Base-by-base conservation (phyloP, 108 stramenopile species). In the Aurantiochytrium sp. region DNA sequence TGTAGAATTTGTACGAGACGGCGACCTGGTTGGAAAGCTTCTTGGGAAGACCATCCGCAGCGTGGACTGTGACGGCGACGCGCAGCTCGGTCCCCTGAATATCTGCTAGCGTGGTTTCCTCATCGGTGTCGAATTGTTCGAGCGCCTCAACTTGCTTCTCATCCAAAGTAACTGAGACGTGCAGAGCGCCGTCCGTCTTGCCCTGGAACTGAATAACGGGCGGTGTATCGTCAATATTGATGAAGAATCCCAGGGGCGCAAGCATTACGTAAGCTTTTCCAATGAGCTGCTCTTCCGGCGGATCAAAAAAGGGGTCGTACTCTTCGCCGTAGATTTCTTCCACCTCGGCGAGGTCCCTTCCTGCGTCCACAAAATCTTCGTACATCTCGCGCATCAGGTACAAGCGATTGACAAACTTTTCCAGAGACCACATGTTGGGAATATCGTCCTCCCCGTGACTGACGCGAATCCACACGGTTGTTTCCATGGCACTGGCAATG, bases 351-450 rank as follows among this genome's bases (percentile, higher is more conserved):
- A 91, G 4, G 44, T 87, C 51, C 5, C 88, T 18, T 5, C 45
- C 88, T 18, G 45, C 53, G 53, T 72, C 69, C 49, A 72, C 49
- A 51, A 88, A 91, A 44, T 59, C 59, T 59, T 91, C 88, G 73
- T 91, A 91, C 88, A 91, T 89, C 60, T 91, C 90, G 2, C 90
- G 72, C 90, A 91, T 91, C 51, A 89, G 71, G 60, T 91, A 91
- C 47, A 91, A 72, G 4, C 90, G 71, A 25, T 91, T 76, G 6
- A 89, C 57, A 58, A 91, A 91, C 72, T 88, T 76, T 4, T 90
- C 90, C 35, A 87, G 28, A 6, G 16, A 43, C 91, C 83, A 89
- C 87, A 44, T 25, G 16, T 25, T 88, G 14, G 19, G 44, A 42
- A 49, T 25, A 5, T 45, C 83, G 12, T 43, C 60, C 3, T 43